Conservation (phyloP, 2,329 filamentous ascomycete genomes). For the Pseudocercospora pini-densiflorae region DNA sequence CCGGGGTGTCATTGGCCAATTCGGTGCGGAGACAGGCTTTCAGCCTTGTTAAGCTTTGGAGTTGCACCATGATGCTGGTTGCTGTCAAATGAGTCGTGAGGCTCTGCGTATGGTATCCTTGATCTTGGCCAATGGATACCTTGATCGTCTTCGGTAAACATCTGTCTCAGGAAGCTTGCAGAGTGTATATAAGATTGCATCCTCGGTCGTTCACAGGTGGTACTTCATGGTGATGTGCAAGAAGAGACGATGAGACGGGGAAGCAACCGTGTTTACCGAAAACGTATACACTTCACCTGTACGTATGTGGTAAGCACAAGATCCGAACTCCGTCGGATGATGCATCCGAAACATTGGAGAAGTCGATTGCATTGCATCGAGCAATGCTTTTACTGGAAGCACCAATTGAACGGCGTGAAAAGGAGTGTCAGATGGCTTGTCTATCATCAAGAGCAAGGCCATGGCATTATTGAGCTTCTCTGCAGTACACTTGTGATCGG, state of each 20-base stretch:
- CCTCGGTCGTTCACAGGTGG: neutral
- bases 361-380: too few relatives aligned
- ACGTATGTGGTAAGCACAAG: neutral
- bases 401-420: neutral
- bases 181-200: slow-evolving; percentile 2
- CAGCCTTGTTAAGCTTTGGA: neutral
- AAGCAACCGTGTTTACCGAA: neutral
- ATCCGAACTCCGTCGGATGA: too few relatives aligned
- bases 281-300: neutral
- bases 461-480: neutral
- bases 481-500: neutral
- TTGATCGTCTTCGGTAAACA: neutral
- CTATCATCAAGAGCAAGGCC: neutral
- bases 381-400: neutral
- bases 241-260: neutral
- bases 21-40: slow-evolving; percentile 1
- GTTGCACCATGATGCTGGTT: neutral
- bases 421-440: neutral
- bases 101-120: neutral
- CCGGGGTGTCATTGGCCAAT: neutral
- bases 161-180: neutral
- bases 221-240: neutral
- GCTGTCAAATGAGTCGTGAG: slow-evolving; percentile 6
- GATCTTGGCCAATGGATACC: slow-evolving; percentile 1
- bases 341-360: too few relatives aligned